phyloP scores from a whole-genome alignment of 2,329 filamentous ascomycete genomes.

The Cyphellophora europaea region DNA sequence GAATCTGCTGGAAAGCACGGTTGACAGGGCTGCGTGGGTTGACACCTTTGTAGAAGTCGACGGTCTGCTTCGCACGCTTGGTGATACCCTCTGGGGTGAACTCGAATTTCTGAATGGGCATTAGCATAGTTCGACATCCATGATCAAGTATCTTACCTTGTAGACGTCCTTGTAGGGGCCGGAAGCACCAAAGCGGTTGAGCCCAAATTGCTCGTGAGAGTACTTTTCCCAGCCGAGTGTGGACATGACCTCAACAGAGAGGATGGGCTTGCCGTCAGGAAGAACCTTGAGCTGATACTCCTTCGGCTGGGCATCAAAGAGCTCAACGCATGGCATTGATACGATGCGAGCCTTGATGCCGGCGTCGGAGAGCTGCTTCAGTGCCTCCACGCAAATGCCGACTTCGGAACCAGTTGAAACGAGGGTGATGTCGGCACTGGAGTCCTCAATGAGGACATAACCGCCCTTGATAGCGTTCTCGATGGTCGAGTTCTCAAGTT shows the following conservation, averaged over 20 bases:
- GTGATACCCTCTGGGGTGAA: conserved; percentile 95
- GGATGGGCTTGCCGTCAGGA: conserved; percentile 82
- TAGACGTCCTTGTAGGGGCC: conserved; percentile 98
- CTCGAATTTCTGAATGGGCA: conserved; percentile 74
- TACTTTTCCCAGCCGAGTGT: conserved; percentile 99
- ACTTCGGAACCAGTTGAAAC: conserved; percentile 96
- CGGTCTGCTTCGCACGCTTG: conserved; percentile 85
- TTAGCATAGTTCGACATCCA: conserved; percentile 25
- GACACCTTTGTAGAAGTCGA: conserved; percentile 96
- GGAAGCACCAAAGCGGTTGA: conserved; percentile 97
- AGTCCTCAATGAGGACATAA: conserved; percentile 77
- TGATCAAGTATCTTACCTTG: conserved; percentile 49
- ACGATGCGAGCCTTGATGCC: conserved; percentile 82
- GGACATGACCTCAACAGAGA: conserved; percentile 94
- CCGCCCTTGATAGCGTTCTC: conserved; percentile 89
- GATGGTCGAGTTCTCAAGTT: conserved; percentile 88
- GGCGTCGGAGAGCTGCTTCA: conserved; percentile 83
- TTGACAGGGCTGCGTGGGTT: conserved; percentile 92
- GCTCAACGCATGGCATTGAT: conserved; percentile 92
- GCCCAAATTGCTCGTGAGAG: conserved; percentile 97
- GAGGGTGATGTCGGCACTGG: conserved; percentile 77
- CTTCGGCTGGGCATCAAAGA: conserved; percentile 89
- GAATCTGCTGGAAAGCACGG: conserved; percentile 94
- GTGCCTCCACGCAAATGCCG: conserved; percentile 82
- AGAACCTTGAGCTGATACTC: conserved; percentile 89